These are phyloP conservation scores for Suhomyces sp. DNA, from an alignment of 805 yeast genomes.

Conservation along the genomic window DNA sequence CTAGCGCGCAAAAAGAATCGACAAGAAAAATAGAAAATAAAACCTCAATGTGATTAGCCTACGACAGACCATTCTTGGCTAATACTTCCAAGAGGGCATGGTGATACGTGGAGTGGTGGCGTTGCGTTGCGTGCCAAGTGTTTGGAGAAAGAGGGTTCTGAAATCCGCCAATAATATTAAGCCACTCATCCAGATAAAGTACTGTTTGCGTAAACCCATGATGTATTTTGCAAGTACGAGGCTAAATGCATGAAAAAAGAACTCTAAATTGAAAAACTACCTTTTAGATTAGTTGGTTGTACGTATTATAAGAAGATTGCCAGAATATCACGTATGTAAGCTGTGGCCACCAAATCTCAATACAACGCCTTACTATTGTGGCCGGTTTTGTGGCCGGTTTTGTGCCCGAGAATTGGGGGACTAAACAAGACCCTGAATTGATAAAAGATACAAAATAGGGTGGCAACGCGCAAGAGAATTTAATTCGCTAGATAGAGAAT, in stretches of 20 bases:
- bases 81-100: neutral
- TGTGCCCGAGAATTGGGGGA: neutral
- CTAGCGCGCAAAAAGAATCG: neutral
- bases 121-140: neutral
- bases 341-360: neutral
- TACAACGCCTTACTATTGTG: neutral
- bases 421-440: neutral
- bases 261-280: neutral
- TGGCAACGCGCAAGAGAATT: neutral
- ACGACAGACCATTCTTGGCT: neutral
- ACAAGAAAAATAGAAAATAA: neutral
- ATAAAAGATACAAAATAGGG: neutral
- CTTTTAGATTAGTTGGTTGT: neutral
- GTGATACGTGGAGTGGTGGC: neutral
- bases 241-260: neutral
- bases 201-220: neutral
- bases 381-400: neutral
- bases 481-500: neutral
- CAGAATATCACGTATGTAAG: neutral
- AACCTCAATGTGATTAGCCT: neutral
- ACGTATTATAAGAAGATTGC: neutral
- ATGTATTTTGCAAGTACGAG: constrained; percentile 4
- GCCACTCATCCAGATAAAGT: neutral
- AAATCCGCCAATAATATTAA: neutral
- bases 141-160: neutral